phyloP scores from a whole-genome alignment of 257 asterid genomes.

The Sherardia arvensis region DNA sequence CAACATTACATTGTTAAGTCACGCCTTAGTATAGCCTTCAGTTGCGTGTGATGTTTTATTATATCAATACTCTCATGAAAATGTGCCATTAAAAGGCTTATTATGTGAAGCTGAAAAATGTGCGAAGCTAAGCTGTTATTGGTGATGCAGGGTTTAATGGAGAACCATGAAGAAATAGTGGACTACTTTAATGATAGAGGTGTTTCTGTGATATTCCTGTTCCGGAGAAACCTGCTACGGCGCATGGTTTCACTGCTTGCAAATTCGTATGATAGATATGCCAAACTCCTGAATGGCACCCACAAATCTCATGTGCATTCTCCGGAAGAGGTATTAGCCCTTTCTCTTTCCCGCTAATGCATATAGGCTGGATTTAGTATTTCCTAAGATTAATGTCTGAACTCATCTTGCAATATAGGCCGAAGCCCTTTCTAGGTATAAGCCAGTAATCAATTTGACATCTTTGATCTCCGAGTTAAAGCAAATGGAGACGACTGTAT shows the following conservation, averaged over 20 bases:
- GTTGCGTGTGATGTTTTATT: background rate
- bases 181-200: conserved; percentile 33
- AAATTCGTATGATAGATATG: conserved; percentile 29
- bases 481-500: conserved; percentile 50
- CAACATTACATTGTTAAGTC: background rate
- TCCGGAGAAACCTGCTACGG: conserved; percentile 31
- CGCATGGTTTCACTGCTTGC: conserved; percentile 38
- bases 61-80: background rate
- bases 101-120: background rate
- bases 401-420: conserved; percentile 39
- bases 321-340: conserved; percentile 21
- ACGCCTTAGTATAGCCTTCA: background rate
- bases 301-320: conserved; percentile 43
- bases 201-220: conserved; percentile 31
- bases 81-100: background rate
- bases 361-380: too few relatives aligned
- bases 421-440: conserved; percentile 59
- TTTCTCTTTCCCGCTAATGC: background rate
- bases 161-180: conserved; percentile 28
- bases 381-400: background rate
- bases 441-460: conserved; percentile 52
- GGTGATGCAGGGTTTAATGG: conserved; percentile 26
- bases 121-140: conserved; percentile 4
- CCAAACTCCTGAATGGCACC: conserved; percentile 34
- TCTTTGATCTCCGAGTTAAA: conserved; percentile 48